Evolutionary conservation across 371 early-diverging fungal species (phyloP).

Genomic region (Apophysomyces elegans): DNA sequence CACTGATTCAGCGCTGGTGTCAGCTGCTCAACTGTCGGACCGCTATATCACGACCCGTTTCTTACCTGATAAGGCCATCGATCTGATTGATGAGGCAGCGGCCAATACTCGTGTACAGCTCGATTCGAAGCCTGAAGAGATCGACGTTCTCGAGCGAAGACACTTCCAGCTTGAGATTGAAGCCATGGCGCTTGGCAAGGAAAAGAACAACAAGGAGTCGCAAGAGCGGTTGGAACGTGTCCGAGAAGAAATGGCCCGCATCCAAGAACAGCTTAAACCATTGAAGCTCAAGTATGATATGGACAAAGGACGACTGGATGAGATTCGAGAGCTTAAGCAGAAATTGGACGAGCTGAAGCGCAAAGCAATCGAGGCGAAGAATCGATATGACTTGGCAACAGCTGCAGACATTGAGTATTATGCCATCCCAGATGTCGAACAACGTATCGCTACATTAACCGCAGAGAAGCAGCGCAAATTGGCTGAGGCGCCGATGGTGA

Average conservation of each 20-base stretch:
- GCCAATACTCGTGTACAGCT: conserved; percentile 94
- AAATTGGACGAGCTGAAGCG: conserved; percentile 87
- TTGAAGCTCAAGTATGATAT: conserved; percentile 84
- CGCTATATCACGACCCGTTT: conserved; percentile 83
- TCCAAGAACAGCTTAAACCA: conserved; percentile 88
- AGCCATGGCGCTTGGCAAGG: conserved; percentile 90
- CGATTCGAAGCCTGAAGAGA: conserved; percentile 95
- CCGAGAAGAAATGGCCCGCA: conserved; percentile 79
- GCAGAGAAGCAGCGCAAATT: conserved; percentile 64
- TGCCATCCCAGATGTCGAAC: conserved; percentile 85
- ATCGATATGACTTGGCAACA: conserved; percentile 73
- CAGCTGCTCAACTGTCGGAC: conserved; percentile 79
- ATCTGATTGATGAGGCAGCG: conserved; percentile 92
- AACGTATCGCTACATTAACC: conserved; percentile 61
- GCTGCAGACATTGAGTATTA: conserved; percentile 89
- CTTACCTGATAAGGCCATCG: conserved; percentile 86
- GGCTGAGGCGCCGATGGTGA: conserved; percentile 48
- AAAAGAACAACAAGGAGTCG: conserved; percentile 83
- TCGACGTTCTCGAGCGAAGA: conserved; percentile 91
- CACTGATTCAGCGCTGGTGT: conserved; percentile 78
- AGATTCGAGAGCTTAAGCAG: conserved; percentile 83
- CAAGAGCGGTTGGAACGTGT: conserved; percentile 79
- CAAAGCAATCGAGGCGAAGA: conserved; percentile 88
- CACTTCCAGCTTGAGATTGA: conserved; percentile 94
- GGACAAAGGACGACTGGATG: conserved; percentile 85